Evolutionary conservation across 2,329 filamentous ascomycete genomes (phyloP).

Genomic region (Gaeumannomyces sp.): DNA sequence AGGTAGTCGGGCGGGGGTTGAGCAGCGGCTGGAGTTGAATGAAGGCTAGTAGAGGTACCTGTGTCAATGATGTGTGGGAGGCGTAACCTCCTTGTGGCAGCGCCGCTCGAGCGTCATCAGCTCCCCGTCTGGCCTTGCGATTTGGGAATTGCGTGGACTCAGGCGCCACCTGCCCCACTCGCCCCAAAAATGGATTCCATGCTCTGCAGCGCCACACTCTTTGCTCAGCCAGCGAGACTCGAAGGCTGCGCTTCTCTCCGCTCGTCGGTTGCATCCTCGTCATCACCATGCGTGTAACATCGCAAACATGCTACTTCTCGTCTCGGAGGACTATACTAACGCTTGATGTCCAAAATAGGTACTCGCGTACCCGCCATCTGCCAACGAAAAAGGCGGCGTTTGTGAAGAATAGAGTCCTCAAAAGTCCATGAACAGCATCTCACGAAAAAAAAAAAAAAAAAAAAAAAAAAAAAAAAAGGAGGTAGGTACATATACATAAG

Average conservation of each 20-base stretch:
- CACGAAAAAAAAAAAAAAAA: too few relatives aligned
- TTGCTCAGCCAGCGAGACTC: neutral
- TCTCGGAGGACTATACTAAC: neutral
- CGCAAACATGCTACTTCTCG: neutral
- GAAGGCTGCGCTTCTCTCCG: neutral
- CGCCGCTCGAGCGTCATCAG: slow-evolving; percentile 1
- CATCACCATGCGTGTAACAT: neutral
- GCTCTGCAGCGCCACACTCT: neutral
- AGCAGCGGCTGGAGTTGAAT: neutral
- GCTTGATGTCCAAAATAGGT: too few relatives aligned
- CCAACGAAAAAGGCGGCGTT: neutral
- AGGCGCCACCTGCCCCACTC: neutral
- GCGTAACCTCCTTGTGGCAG: neutral
- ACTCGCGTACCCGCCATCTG: neutral
- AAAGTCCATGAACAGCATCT: neutral
- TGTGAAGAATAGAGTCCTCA: neutral
- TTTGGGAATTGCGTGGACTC: slow-evolving; percentile 4
- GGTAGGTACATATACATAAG: neutral
- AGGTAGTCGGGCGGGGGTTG: neutral
- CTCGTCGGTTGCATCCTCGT: neutral
- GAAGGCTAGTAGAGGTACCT: neutral
- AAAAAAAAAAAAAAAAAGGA: too few relatives aligned
- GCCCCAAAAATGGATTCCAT: neutral
- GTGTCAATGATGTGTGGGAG: neutral
- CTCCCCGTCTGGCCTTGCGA: neutral